A percentile compares a stretch with the other conserved stretches of the same genome.
Evolutionary conservation across 177 flowering plant genomes (phyloP).

Genomic region (Vitis hybrid): DNA sequence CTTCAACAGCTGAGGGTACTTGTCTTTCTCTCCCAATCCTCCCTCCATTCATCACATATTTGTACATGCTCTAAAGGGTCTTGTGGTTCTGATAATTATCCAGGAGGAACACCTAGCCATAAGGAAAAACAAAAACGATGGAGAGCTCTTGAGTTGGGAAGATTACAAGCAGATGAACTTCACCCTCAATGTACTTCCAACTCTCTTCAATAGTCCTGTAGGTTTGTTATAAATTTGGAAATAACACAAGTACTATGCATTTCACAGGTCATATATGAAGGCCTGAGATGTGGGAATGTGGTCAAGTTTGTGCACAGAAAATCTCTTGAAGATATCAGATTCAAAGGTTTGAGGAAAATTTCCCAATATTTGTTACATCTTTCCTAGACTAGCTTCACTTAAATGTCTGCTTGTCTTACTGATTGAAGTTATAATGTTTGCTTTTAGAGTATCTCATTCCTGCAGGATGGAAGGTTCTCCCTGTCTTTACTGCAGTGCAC

Average conservation of each 20-base stretch:
- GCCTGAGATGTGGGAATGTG: conserved; percentile 80
- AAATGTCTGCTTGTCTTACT: background rate
- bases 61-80: background rate
- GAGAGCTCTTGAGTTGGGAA: conserved; percentile 52
- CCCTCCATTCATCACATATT: background rate
- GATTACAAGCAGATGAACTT: conserved; percentile 79
- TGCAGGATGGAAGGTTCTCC: conserved; percentile 80
- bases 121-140: conserved; percentile 42
- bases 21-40: conserved; percentile 16
- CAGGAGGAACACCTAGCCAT: conserved; percentile 72
- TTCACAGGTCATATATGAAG: conserved; percentile 62
- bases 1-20: conserved; percentile 51
- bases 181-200: conserved; percentile 43
- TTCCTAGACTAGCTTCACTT: background rate
- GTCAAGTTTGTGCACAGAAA: conserved; percentile 80
- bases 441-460: conserved; percentile 60
- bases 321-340: conserved; percentile 69
- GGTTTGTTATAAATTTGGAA: too few species aligned
- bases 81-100: background rate
- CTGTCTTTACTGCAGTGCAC: conserved; percentile 52
- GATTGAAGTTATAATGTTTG: background rate
- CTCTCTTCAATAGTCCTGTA: too few species aligned
- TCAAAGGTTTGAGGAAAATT: conserved; percentile 49
- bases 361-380: background rate
- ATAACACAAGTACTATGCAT: background rate